phyloP scores from a whole-genome alignment of 1,284 basidiomycete species.

The Trichosporon ovoides region DNA sequence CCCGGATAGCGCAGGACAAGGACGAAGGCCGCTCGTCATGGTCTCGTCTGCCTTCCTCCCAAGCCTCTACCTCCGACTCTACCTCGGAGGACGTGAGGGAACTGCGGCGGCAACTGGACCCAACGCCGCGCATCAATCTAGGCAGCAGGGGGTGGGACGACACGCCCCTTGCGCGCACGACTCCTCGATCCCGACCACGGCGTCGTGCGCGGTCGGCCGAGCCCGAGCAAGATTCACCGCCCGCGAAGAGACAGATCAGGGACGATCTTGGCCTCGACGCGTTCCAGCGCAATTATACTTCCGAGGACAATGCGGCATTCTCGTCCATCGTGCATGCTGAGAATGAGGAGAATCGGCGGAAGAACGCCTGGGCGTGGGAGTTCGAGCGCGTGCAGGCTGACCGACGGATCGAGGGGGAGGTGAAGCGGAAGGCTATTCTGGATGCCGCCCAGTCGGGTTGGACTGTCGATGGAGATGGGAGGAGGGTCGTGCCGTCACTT shows the following conservation, averaged over 20 bases:
- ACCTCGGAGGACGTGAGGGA: neutral
- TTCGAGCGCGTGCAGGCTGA: slow-evolving; percentile 70
- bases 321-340: slow-evolving; percentile 82
- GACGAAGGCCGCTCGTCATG: slow-evolving; percentile 21
- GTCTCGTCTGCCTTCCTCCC: too few species aligned
- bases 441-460: too few species aligned
- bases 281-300: slow-evolving; percentile 86
- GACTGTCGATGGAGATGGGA: slow-evolving; percentile 37
- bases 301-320: slow-evolving; percentile 92
- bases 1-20: slow-evolving; percentile 54
- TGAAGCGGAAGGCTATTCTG: slow-evolving; percentile 45
- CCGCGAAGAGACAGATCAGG: slow-evolving; percentile 30
- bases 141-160: slow-evolving; percentile 38
- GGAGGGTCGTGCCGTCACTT: slow-evolving; percentile 35
- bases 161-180: slow-evolving; percentile 16
- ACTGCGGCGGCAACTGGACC: slow-evolving; percentile 12
- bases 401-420: slow-evolving; percentile 47
- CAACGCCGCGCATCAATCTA: slow-evolving; percentile 37
- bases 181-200: too few species aligned
- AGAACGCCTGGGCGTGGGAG: slow-evolving; percentile 82
- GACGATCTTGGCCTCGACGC: slow-evolving; percentile 62
- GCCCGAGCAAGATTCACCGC: slow-evolving; percentile 14
- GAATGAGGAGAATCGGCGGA: slow-evolving; percentile 63
- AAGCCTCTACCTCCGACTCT: too few species aligned
- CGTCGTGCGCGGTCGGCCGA: slow-evolving; percentile 12